phyloP scores from a whole-genome alignment of 2,329 filamentous ascomycete genomes.

The Nemania sp. region DNA sequence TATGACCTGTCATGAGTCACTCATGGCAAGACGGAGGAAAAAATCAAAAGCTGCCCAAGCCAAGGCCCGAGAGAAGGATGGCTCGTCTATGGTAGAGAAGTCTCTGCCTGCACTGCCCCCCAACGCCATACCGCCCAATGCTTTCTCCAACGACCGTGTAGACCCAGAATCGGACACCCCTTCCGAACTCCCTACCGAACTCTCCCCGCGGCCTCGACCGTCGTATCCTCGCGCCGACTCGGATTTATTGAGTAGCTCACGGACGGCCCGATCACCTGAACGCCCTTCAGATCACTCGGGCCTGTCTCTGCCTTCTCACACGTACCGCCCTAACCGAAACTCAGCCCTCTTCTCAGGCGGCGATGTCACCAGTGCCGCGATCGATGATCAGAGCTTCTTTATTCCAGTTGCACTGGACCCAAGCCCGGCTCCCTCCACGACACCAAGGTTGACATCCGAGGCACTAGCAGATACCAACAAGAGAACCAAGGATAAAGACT shows the following conservation, averaged over 20 bases:
- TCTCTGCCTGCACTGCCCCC: slow-evolving; percentile 91
- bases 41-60: slow-evolving; percentile 77
- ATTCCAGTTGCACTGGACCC: slow-evolving; percentile 82
- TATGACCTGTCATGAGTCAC: slow-evolving; percentile 97
- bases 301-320: slow-evolving; percentile 78
- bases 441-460: slow-evolving; percentile 67
- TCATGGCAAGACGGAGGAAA: slow-evolving; percentile 93
- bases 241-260: slow-evolving; percentile 66
- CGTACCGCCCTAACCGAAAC: slow-evolving; percentile 82
- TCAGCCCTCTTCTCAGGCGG: slow-evolving; percentile 72
- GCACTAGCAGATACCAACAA: slow-evolving; percentile 58
- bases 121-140: slow-evolving; percentile 72
- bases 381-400: slow-evolving; percentile 75
- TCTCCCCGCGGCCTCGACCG: slow-evolving; percentile 70
- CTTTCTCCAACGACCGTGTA: slow-evolving; percentile 71
- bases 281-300: slow-evolving; percentile 56
- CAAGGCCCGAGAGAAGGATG: slow-evolving; percentile 72
- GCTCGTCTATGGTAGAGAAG: slow-evolving; percentile 82
- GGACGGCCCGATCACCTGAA: slow-evolving; percentile 67
- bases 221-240: slow-evolving; percentile 65
- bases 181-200: slow-evolving; percentile 64
- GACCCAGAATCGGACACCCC: slow-evolving; percentile 74
- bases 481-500: slow-evolving; percentile 67
- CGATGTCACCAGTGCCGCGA: slow-evolving; percentile 56
- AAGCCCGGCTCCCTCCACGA: slow-evolving; percentile 67